phyloP scores from a whole-genome alignment of 2,329 filamentous ascomycete species.

The Colletotrichum trifolii region DNA sequence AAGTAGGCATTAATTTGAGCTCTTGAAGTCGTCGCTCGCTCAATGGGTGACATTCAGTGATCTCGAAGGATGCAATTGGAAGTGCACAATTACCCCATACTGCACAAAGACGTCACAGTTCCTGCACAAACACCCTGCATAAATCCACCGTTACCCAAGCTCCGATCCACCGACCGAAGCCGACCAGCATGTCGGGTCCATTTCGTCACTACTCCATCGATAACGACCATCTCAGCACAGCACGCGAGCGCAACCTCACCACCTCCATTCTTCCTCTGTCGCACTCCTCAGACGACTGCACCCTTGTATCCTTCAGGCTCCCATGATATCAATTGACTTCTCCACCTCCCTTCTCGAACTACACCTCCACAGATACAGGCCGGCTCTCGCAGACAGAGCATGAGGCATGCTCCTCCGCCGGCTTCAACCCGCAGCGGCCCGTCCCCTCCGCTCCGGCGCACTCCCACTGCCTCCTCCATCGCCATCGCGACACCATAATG shows the following conservation, averaged over 20 bases:
- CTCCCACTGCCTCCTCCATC: not conserved
- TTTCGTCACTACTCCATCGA: conserved; percentile 25
- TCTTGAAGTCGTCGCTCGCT: no score
- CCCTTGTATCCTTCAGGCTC: not conserved
- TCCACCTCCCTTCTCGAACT: not conserved
- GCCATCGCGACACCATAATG: conserved; percentile 14
- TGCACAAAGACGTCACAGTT: no score
- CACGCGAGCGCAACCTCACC: conserved; percentile 14
- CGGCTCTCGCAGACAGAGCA: conserved; percentile 45
- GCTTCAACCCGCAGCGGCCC: conserved; percentile 43
- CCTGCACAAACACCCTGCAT: no score
- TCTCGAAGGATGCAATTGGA: no score
- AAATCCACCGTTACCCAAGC: conserved; percentile 1
- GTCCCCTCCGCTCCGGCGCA: conserved; percentile 36
- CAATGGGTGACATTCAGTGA: no score
- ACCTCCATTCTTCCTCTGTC: conserved; percentile 17
- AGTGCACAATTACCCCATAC: no score
- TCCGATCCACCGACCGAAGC: conserved; percentile 30
- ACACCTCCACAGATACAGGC: conserved; percentile 42
- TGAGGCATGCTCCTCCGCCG: conserved; percentile 72
- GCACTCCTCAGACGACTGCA: not conserved
- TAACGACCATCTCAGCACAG: not conserved
- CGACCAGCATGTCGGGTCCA: conserved; percentile 40
- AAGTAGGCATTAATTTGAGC: no score
- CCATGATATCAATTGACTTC: not conserved